A percentile compares a stretch with the other conserved stretches of the same genome.
phyloP scores from a whole-genome alignment of 805 yeast genomes.

The Candida awuae region DNA sequence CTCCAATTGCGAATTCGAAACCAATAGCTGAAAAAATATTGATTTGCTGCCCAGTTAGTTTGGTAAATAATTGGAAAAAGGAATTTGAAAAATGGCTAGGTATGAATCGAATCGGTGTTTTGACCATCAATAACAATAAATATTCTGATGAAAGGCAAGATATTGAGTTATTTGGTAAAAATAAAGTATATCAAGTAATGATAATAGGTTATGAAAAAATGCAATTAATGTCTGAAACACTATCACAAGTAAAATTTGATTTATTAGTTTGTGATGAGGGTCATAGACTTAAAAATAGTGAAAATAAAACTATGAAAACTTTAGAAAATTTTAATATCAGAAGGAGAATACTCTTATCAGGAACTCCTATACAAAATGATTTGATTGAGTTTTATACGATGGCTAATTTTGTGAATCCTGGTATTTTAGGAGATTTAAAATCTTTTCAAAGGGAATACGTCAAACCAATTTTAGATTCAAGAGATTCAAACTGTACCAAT shows the following conservation, averaged over 20 bases:
- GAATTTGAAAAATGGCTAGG: constrained; percentile 91
- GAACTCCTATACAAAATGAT: constrained; percentile 72
- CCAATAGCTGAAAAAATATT: constrained; percentile 47
- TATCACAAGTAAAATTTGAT: constrained; percentile 44
- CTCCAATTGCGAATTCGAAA: constrained; percentile 35
- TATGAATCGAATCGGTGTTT: constrained; percentile 51
- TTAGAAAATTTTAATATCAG: constrained; percentile 47
- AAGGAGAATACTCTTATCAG: constrained; percentile 63
- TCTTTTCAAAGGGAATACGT: constrained; percentile 54
- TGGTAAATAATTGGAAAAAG: constrained; percentile 77
- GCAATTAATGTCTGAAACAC: constrained; percentile 42
- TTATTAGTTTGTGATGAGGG: constrained; percentile 91
- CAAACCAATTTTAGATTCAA: constrained; percentile 61
- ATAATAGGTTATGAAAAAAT: constrained; percentile 86
- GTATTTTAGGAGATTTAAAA: constrained; percentile 55
- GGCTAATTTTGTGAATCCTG: constrained; percentile 79
- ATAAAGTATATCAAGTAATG: constrained; percentile 72
- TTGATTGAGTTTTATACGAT: constrained; percentile 73
- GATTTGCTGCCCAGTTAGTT: constrained; percentile 86
- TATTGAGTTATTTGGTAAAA: constrained; percentile 52
- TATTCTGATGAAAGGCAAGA: constrained; percentile 49
- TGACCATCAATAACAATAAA: constrained; percentile 46
- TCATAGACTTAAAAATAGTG: constrained; percentile 71
- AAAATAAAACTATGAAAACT: constrained; percentile 63
- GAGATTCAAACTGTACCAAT: constrained; percentile 56